phyloP scores from a whole-genome alignment of 2,329 filamentous ascomycete species.

The Colletotrichum truncatum region DNA sequence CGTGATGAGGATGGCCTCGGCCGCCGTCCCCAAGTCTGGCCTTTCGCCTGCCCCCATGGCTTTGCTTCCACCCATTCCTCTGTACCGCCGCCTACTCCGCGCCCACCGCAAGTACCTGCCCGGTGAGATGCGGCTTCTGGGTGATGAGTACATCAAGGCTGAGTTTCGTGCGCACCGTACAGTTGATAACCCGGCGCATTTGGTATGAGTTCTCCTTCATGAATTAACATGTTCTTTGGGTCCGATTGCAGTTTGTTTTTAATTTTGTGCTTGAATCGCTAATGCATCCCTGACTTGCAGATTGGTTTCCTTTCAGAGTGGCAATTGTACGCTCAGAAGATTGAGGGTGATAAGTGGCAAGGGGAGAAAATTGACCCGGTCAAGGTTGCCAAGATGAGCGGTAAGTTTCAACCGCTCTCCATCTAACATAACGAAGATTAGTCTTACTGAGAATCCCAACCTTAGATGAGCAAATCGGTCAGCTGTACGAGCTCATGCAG shows the following conservation, averaged over 20 bases:
- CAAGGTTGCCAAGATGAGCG: slow-evolving; percentile 94
- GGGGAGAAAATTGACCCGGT: slow-evolving; percentile 84
- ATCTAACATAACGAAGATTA: too few relatives aligned
- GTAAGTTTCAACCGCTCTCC: slow-evolving; percentile 57
- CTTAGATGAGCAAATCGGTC: slow-evolving; percentile 95
- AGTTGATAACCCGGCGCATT: slow-evolving; percentile 90
- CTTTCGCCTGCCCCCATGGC: slow-evolving; percentile 62
- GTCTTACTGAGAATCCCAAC: too few relatives aligned
- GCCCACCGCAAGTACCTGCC: slow-evolving; percentile 84
- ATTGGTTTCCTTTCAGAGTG: slow-evolving; percentile 97
- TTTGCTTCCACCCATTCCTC: slow-evolving; percentile 84
- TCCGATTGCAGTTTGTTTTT: too few relatives aligned
- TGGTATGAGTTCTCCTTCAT: slow-evolving; percentile 64
- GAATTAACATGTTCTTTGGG: too few relatives aligned
- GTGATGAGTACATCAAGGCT: slow-evolving; percentile 91
- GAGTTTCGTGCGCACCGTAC: slow-evolving; percentile 88
- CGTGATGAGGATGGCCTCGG: slow-evolving; percentile 44
- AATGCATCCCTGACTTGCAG: slow-evolving; percentile 51
- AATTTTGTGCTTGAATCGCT: background rate
- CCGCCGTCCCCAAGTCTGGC: slow-evolving; percentile 39
- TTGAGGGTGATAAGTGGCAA: slow-evolving; percentile 88
- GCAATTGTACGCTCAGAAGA: slow-evolving; percentile 92
- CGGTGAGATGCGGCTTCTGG: slow-evolving; percentile 79
- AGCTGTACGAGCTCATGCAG: slow-evolving; percentile 94
- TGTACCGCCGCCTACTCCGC: slow-evolving; percentile 89